Base-by-base conservation (phyloP, 257 asterid species). In the Petunia axillaris region DNA sequence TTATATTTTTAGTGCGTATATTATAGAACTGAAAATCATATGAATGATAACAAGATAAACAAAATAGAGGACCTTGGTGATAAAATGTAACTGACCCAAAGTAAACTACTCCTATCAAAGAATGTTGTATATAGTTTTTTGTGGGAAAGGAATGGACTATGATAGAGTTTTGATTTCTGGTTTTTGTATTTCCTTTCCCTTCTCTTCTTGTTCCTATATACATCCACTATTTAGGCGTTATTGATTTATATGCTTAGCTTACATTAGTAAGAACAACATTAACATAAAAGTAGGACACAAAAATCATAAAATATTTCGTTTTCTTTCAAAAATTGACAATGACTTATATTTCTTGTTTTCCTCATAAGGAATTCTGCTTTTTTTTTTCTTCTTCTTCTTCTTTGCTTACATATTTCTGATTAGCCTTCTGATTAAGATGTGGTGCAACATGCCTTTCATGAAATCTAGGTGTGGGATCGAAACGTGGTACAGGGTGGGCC, bases 381-480 rank as follows among this genome's bases (percentile, higher is more conserved):
- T 1, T 57, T 50, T 58, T n/a, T 58, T 4, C 2, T 58, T 4
- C 10, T n/a, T n/a, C n/a, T n/a, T n/a, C n/a, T n/a, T n/a, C 57
- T 52, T n/a, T 2, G 8, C 65, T 63, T 81, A 60, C 67, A 70
- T 75, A 81, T 64, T 76, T 64, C 81, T 64, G 81, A 75, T 81
- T 81, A 59, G n/a, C n/a, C n/a, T n/a, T n/a, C n/a, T n/a, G n/a
- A n/a, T n/a, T n/a, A 25, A 76, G 80, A 78, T 76, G 82, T 78
- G 60, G 55, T 46, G 66, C 59, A 38, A 74, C 55, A 64, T 76
- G 25, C 43, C 48, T 9, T 54, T 53, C 77, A 81, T 52, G 68
- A n/a, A 76, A 40, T 80, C 53, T 53, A 60, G 57, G 76, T 73
- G 16, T 25, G 68, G 52, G 6, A 46, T 58, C 1, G 79, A 50